A percentile compares a stretch with the other conserved stretches of the same genome.
Evolutionary conservation across 768 basidiomycete genomes (phyloP).

Genomic region (Filobasidium floriforme): DNA sequence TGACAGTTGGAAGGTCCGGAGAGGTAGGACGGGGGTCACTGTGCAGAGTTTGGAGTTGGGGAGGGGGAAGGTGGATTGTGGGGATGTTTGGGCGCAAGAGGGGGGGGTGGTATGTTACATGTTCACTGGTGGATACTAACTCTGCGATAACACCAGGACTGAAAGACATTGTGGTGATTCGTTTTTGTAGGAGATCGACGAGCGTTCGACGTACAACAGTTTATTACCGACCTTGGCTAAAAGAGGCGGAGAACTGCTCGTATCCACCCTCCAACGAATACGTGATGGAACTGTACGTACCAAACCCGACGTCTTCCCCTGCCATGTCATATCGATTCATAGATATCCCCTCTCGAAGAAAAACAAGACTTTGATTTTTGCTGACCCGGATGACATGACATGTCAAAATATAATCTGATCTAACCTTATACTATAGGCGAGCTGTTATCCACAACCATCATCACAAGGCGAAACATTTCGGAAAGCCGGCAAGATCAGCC

Average conservation of each 20-base stretch:
- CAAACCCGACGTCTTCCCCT: constrained; percentile 1
- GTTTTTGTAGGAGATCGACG: constrained; percentile 53
- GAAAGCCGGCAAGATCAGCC: constrained; percentile 58
- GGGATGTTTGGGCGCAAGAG: constrained; percentile 57
- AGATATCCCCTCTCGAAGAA: no score
- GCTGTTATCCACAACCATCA: constrained; percentile 48
- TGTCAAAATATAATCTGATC: no score
- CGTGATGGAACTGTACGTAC: constrained; percentile 53
- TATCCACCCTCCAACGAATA: constrained; percentile 62
- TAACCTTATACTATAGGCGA: no score
- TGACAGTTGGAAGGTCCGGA: constrained; percentile 46
- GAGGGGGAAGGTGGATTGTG: constrained; percentile 72
- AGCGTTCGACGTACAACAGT: constrained; percentile 51
- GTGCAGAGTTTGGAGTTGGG: constrained; percentile 54
- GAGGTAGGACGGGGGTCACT: constrained; percentile 65
- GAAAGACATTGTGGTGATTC: no score
- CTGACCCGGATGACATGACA: no score
- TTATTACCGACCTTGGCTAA: constrained; percentile 58
- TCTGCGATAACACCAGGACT: no score
- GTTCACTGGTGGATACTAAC: no score
- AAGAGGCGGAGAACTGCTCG: constrained; percentile 63
- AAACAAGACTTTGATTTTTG: no score
- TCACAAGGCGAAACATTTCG: constrained; percentile 38
- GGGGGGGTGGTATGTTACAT: no score
- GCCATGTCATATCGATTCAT: constrained; percentile 9